Base-by-base conservation (phyloP, 768 basidiomycete genomes). In the Russula virescens region DNA sequence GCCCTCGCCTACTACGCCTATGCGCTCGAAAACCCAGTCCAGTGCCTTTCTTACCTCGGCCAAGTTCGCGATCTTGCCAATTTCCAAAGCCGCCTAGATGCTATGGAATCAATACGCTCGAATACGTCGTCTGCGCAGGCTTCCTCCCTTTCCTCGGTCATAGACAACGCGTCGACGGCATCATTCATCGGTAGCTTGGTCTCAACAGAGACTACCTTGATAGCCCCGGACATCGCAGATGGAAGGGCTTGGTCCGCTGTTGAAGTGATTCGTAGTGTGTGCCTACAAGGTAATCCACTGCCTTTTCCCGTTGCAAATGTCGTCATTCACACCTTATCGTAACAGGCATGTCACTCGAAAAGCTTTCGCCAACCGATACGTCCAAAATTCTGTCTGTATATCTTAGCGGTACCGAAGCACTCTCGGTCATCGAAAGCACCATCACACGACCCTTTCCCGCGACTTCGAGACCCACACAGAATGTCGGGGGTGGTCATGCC, bases 1-100 rank as follows among this genome's bases (percentile, higher is more conserved):
- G 80, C 83, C 0, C 76, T 91, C 53, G 91, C 90, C 2, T 92
- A 91, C 73, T 88, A 89, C 69, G 84, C 86, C 4, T 92, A 90
- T 72, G 90, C 92, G 0, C 73, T 92, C 8, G 84, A 86, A 28
- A 78, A 81, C 26, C 86, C 86, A 19, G 72, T 77, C 2, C 81
- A 84, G 60, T 92, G 89, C 61, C 74, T 95, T 16, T 67, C 75
- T 3, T 77, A 87, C 67, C 77, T 91, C 3, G 70, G 72, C 23
- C 77, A 80, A 67, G 80, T 89, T 7, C 79, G 81, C 11, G 78
- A 83, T 55, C 73, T 88, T 28, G 62, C 78, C 14, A 81, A 85
- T 65, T 74, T 81, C n/a, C 79, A 80, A 64, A 77, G 75, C 55
- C 83, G 83, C 63, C 77, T 84, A 25, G 82, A 83, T 13, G 68